Evolutionary conservation across 768 basidiomycete species (phyloP), one percentile per base, ranked within the genome.

Genomic region (Suillus ampliporus): DNA sequence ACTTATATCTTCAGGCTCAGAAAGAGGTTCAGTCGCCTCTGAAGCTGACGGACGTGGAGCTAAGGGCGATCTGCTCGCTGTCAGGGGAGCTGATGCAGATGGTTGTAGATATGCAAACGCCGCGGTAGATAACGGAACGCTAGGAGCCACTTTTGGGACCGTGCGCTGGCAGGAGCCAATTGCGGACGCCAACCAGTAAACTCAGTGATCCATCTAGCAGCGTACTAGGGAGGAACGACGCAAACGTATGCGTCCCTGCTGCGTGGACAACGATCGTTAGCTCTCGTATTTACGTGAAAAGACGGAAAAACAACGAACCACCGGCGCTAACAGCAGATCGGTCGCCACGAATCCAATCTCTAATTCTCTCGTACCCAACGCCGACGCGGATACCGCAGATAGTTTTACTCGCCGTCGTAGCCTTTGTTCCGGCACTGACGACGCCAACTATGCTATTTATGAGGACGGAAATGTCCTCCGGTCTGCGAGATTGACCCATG

Each of bases 241-340:
- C 91, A 26, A 88, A 53, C 57, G 81, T 80, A 67, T 93, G 92
- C 7, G 91, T 91, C 38, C 78, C 76, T 5, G 91, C 92, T 91
- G 67, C n/a, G 51, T 44, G 60, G 13, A 15, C 65, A 57, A 67
- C 21, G 13, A 72, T 61, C 47, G 31, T 37, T 28, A 66, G 63
- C 46, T 57, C 52, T 9, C 51, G 46, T 57, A n/a, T 13, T 26
- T 64, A 53, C 56, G 38, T 50, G 35, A 21, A 44, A 19, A 34
- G 28, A 43, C 19, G 28, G 37, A 34, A 52, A 58, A 23, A 28
- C 0, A 21, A 76, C 84, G 68, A 69, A 94, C 92, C 91, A 74
- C 92, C 93, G 57, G 93, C 89, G 61, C 93, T 92, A 60, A 94
- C 77, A 21, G 86, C 83, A 69, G 91, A 85, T 41, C 90, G 76